phyloP scores from a whole-genome alignment of 177 flowering plant genomes.

The Vitis hybrid region DNA sequence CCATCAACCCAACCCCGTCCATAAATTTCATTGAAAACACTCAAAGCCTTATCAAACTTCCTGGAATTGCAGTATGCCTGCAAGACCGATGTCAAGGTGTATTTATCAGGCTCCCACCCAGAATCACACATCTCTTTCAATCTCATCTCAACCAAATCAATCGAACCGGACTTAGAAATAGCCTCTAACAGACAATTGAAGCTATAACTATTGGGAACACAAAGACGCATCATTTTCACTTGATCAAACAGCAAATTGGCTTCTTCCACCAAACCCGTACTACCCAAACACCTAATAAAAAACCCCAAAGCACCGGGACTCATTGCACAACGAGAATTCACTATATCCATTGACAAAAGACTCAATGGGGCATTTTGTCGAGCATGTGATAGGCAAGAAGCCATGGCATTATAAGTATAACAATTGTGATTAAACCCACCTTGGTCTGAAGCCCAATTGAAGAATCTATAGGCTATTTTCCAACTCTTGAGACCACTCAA shows the following conservation, averaged over 20 bases:
- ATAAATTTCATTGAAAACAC: constrained; percentile 47
- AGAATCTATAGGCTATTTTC: constrained; percentile 56
- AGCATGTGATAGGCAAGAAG: constrained; percentile 56
- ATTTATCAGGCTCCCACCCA: constrained; percentile 56
- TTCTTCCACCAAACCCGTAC: constrained; percentile 58
- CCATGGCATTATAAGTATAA: constrained; percentile 82
- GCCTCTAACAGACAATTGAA: constrained; percentile 82
- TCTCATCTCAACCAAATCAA: constrained; percentile 58
- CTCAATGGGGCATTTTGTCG: constrained; percentile 43
- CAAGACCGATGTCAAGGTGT: constrained; percentile 65
- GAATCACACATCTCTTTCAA: constrained; percentile 61
- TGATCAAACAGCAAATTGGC: constrained; percentile 63
- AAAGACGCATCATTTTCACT: constrained; percentile 42
- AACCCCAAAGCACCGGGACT: constrained; percentile 81
- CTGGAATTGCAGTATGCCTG: constrained; percentile 69
- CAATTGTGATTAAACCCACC: constrained; percentile 54
- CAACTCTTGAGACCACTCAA: constrained; percentile 50
- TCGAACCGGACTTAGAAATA: constrained; percentile 37
- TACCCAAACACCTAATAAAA: constrained; percentile 75
- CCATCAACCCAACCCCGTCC: constrained; percentile 68
- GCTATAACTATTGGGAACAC: constrained; percentile 61
- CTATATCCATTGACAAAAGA: constrained; percentile 37
- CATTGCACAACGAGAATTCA: constrained; percentile 44
- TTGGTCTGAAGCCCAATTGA: constrained; percentile 71
- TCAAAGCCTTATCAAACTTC: constrained; percentile 54